Conservation (phyloP, 163 green algal genomes). For the Volvox carteri region DNA sequence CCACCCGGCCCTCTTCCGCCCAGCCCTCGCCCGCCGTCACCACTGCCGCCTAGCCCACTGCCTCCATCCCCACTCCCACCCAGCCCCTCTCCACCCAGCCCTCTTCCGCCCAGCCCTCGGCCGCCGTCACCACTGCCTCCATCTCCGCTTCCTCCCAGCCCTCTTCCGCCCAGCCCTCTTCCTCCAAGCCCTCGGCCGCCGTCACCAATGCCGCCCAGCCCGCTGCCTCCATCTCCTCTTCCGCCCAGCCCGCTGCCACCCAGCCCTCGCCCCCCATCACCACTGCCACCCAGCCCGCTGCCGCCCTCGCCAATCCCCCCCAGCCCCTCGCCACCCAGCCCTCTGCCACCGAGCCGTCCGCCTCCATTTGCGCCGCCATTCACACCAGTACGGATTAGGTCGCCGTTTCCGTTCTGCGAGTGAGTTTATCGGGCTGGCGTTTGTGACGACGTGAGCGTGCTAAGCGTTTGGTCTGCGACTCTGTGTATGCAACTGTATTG, state of each 20-base stretch:
- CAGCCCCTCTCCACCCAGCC: neutral
- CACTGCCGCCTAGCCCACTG: neutral
- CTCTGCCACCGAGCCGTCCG: neutral
- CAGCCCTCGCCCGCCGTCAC: neutral
- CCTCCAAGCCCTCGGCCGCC: neutral
- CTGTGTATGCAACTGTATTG: no score
- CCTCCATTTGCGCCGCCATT: neutral
- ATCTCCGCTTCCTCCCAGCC: neutral
- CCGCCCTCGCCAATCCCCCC: neutral
- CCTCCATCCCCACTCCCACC: neutral
- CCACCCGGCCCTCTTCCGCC: constrained; percentile 11
- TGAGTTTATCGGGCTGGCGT: no score
- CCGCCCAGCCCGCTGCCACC: neutral
- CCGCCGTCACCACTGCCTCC: constrained; percentile 3
- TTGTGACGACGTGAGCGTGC: no score
- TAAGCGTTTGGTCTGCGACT: no score
- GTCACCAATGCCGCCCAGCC: neutral
- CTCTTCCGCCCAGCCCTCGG: constrained; percentile 12
- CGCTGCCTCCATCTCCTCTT: neutral
- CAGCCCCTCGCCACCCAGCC: neutral
- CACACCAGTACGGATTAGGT: neutral
- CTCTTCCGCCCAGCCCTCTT: neutral
- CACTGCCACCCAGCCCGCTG: constrained; percentile 27
- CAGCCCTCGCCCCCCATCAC: constrained; percentile 1
- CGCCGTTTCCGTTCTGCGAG: constrained; percentile 44